phyloP scores from a whole-genome alignment of 2,329 filamentous ascomycete species.

The Colletotrichum tofieldiae region DNA sequence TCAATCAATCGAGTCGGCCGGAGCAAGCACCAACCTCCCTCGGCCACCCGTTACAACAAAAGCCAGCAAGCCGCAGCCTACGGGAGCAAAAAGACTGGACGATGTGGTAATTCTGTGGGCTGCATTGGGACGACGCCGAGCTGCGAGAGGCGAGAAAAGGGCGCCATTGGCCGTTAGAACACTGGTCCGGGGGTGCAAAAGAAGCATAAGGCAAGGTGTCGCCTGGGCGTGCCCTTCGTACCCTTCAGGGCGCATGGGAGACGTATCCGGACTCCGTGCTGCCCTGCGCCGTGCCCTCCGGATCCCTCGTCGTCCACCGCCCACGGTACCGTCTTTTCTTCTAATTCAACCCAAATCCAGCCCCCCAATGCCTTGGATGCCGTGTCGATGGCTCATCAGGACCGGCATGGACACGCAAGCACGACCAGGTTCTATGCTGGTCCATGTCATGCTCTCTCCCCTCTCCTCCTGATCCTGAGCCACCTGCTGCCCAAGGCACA shows the following conservation, averaged over 20 bases:
- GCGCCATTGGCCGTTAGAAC: slow-evolving; percentile 16
- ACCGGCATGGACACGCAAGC: not conserved
- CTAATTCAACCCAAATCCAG: not conserved
- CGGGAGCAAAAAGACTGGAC: not conserved
- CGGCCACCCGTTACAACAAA: not conserved
- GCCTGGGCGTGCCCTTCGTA: slow-evolving; percentile 1
- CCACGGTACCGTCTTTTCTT: not conserved
- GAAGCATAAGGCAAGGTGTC: slow-evolving; percentile 37
- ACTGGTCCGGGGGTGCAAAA: slow-evolving; percentile 27
- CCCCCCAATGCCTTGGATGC: not conserved
- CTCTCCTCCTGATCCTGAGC: not conserved
- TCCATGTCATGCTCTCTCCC: slow-evolving; percentile 9
- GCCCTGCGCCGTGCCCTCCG: not conserved
- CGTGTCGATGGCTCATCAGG: not conserved
- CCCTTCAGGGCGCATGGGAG: not conserved
- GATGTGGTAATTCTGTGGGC: slow-evolving; percentile 5
- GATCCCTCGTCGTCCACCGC: not conserved
- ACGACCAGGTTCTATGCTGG: slow-evolving; percentile 3
- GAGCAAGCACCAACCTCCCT: slow-evolving; percentile 11
- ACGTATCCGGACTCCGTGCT: slow-evolving; percentile 4
- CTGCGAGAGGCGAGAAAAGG: not conserved
- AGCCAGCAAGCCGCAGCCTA: not conserved
- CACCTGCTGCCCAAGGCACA: slow-evolving; percentile 7
- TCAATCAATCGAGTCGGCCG: slow-evolving; percentile 5
- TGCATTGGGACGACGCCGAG: not conserved